phyloP scores from a whole-genome alignment of 176 grass and related monocot species.

The Microstegium vimineum region DNA sequence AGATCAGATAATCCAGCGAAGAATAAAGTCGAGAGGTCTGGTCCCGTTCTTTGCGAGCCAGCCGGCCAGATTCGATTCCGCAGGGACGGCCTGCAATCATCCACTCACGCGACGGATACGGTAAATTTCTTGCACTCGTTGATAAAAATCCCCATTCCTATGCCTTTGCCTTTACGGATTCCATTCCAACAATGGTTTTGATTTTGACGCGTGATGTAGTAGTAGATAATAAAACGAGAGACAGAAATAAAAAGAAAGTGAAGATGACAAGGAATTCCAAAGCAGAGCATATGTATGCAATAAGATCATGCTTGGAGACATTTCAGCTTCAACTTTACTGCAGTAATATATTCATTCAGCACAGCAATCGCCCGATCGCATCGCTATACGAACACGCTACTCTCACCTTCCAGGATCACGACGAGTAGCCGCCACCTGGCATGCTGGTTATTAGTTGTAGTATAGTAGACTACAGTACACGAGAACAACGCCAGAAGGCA shows the following conservation, averaged over 20 bases:
- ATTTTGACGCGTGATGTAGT: neutral
- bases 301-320: neutral
- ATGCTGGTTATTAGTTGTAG: neutral
- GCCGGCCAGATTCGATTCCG: conserved; percentile 14
- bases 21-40: neutral
- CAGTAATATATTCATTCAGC: neutral
- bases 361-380: neutral
- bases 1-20: neutral
- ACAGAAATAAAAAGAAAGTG: neutral
- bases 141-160: neutral
- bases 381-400: neutral
- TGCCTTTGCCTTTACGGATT: conserved; percentile 4
- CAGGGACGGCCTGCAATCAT: neutral
- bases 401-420: neutral
- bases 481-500: neutral
- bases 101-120: neutral
- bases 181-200: neutral
- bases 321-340: neutral
- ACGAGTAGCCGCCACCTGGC: neutral
- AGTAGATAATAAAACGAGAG: neutral
- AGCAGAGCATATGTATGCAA: neutral
- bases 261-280: neutral
- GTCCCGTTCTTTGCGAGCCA: neutral
- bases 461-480: too few species aligned
- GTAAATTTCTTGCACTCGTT: neutral